phyloP scores from a whole-genome alignment of 202 grass and related monocot genomes.

The Bolboschoenoplectus hybrid region DNA sequence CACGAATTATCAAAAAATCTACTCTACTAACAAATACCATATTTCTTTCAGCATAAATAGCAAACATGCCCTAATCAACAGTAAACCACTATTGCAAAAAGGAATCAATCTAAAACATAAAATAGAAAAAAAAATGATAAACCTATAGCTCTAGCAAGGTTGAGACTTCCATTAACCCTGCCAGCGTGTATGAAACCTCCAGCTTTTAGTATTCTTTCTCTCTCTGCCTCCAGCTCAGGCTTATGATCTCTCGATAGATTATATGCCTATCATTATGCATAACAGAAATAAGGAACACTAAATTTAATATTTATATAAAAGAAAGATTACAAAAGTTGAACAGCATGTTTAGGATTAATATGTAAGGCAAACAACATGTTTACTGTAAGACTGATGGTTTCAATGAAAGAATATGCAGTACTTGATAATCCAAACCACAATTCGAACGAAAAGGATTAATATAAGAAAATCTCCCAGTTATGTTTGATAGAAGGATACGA shows the following conservation, averaged over 20 bases:
- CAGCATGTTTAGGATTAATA: neutral
- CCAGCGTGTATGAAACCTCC: constrained; percentile 90
- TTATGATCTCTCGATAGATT: constrained; percentile 98
- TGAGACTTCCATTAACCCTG: constrained; percentile 94
- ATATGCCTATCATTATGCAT: constrained; percentile 68
- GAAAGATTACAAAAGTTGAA: constrained; percentile 2
- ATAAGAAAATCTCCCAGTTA: neutral
- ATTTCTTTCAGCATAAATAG: constrained; percentile 10
- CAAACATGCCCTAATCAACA: constrained; percentile 14
- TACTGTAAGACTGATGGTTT: neutral
- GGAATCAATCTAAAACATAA: neutral
- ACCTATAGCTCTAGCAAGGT: constrained; percentile 97
- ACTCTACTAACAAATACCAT: neutral
- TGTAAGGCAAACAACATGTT: neutral
- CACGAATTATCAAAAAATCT: neutral
- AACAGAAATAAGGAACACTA: constrained; percentile 17
- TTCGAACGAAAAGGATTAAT: neutral
- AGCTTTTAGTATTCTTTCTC: constrained; percentile 91
- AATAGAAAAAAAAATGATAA: constrained; percentile 31
- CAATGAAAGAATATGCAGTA: neutral
- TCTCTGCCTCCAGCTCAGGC: constrained; percentile 81
- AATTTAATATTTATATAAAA: neutral
- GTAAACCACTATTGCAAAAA: neutral
- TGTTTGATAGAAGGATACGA: neutral
- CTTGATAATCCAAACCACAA: constrained; percentile 2